phyloP scores from a whole-genome alignment of 495 filamentous ascomycete species.

The Hypoxylon rickii region DNA sequence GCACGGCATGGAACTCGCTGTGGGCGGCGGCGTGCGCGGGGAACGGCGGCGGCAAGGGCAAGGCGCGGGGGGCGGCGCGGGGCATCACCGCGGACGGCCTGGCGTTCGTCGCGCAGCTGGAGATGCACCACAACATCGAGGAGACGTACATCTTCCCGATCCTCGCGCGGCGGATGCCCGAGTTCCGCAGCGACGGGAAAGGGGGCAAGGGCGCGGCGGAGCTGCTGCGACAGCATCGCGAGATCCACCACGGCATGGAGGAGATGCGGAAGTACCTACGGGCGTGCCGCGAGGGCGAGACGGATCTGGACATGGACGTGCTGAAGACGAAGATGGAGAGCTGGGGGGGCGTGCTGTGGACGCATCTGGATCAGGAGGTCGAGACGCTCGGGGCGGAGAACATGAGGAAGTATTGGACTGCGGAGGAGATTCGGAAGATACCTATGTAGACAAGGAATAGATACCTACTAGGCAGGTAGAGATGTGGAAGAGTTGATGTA shows the following conservation, averaged over 20 bases:
- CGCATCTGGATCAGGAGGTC: slow-evolving; percentile 77
- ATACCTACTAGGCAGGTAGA: no score
- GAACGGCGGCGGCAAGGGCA: slow-evolving; percentile 55
- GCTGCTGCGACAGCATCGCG: slow-evolving; percentile 75
- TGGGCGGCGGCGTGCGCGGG: slow-evolving; percentile 60
- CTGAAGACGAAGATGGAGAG: slow-evolving; percentile 69
- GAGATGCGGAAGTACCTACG: slow-evolving; percentile 69
- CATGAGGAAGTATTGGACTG: slow-evolving; percentile 83
- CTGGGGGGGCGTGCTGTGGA: slow-evolving; percentile 70
- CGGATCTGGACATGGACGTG: slow-evolving; percentile 68
- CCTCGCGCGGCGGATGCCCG: slow-evolving; percentile 79
- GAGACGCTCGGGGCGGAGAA: slow-evolving; percentile 73
- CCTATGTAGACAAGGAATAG: slow-evolving; percentile 64
- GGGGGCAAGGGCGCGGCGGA: slow-evolving; percentile 55
- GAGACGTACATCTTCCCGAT: slow-evolving; percentile 81
- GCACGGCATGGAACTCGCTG: slow-evolving; percentile 69
- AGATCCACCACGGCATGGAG: slow-evolving; percentile 83
- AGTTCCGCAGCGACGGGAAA: slow-evolving; percentile 57
- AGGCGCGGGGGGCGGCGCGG: slow-evolving; percentile 44
- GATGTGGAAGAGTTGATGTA: no score
- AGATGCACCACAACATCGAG: slow-evolving; percentile 82
- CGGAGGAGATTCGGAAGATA: slow-evolving; percentile 74
- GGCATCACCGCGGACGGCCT: slow-evolving; percentile 68
- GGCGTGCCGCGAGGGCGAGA: slow-evolving; percentile 65
- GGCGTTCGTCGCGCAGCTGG: slow-evolving; percentile 68